phyloP scores from a whole-genome alignment of 768 basidiomycete species.

The Leucosporidium scottii region DNA sequence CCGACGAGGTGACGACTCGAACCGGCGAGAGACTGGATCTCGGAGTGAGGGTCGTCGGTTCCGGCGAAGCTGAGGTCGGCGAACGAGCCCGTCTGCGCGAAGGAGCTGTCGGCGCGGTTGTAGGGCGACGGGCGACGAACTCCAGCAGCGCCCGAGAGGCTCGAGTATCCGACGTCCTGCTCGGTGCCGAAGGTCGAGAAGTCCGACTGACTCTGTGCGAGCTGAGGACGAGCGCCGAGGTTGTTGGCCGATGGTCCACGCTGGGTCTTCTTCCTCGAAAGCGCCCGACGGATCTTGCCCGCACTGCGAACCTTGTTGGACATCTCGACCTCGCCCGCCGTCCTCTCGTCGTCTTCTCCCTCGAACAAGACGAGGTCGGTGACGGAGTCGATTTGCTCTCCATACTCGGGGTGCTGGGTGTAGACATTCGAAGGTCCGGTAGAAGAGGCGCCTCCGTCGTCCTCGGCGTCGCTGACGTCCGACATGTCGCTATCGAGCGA shows the following conservation, averaged over 20 bases:
- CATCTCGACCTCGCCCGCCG: slow-evolving; percentile 53
- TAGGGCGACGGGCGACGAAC: neutral
- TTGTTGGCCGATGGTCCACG: slow-evolving; percentile 56
- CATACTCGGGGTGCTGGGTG: slow-evolving; percentile 10
- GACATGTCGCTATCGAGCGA: slow-evolving; percentile 18
- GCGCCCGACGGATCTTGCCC: slow-evolving; percentile 55
- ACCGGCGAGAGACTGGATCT: neutral
- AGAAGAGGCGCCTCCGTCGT: neutral
- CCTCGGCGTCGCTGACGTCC: slow-evolving; percentile 27
- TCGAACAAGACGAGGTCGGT: slow-evolving; percentile 71
- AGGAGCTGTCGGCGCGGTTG: neutral
- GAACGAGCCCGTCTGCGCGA: neutral
- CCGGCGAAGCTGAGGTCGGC: neutral
- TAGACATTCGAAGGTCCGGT: neutral
- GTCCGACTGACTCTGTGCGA: neutral
- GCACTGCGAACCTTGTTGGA: slow-evolving; percentile 52
- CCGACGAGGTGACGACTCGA: neutral
- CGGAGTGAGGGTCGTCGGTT: neutral
- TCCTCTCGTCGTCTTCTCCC: slow-evolving; percentile 56
- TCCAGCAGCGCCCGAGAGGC: neutral
- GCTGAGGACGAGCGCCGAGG: slow-evolving; percentile 50
- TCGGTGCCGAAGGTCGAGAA: neutral
- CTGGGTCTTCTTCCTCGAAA: slow-evolving; percentile 44
- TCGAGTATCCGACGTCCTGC: neutral
- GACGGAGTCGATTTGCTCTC: slow-evolving; percentile 40